Evolutionary conservation across 2,329 filamentous ascomycete species (phyloP).

Genomic region (Diaporthe sp.): DNA sequence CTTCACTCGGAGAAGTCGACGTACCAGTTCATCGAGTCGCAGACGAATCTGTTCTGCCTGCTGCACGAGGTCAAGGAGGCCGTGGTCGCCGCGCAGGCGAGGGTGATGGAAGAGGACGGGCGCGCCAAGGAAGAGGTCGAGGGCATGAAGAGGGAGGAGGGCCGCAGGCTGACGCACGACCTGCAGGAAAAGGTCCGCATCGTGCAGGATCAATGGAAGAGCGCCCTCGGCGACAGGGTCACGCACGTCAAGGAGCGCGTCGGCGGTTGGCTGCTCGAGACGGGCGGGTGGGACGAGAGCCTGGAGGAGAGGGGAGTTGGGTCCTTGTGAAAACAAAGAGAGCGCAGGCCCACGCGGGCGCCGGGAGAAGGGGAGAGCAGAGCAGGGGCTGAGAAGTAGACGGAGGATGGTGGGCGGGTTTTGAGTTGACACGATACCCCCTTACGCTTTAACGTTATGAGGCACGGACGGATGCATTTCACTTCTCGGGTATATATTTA

Average conservation of each 20-base stretch:
- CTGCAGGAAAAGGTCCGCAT: constrained; percentile 93
- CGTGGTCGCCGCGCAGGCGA: constrained; percentile 77
- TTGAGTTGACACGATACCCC: constrained; percentile 30
- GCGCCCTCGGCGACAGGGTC: constrained; percentile 85
- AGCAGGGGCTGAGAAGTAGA: constrained; percentile 1
- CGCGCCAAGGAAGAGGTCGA: constrained; percentile 61
- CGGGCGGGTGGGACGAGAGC: constrained; percentile 90
- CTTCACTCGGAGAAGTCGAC: constrained; percentile 92
- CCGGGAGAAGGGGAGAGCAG: too few relatives aligned
- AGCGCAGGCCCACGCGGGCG: not conserved
- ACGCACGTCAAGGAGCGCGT: constrained; percentile 81
- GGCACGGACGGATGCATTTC: constrained; percentile 9
- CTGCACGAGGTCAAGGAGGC: constrained; percentile 91
- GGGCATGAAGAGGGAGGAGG: constrained; percentile 76
- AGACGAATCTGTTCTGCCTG: constrained; percentile 91
- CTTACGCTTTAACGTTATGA: constrained; percentile 19
- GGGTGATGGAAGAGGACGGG: constrained; percentile 76
- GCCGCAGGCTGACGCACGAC: constrained; percentile 81
- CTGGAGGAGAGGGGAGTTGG: constrained; percentile 72
- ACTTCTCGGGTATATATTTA: constrained; percentile 30
- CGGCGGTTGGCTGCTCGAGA: constrained; percentile 78
- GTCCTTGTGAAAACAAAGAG: constrained; percentile 31
- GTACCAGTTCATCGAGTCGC: constrained; percentile 96
- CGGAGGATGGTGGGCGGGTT: not conserved
- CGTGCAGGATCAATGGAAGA: constrained; percentile 92